Percentiles rank a stretch among this genome's conserved stretches.
phyloP scores from a whole-genome alignment of 202 grass and related monocot genomes.

The Cymbopogon flexuosus region DNA sequence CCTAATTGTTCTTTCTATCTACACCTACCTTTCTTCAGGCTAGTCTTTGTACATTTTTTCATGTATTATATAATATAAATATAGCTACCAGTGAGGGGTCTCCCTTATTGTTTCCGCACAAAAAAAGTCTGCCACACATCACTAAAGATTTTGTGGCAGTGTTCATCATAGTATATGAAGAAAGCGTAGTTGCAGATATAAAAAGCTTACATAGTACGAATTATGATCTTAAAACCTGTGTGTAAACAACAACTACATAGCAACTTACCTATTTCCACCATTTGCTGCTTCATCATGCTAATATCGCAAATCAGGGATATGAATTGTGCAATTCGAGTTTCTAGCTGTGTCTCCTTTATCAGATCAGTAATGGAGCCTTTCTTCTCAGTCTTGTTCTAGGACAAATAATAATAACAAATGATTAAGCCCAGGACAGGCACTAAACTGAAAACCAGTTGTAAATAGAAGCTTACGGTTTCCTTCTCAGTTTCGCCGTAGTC shows the following conservation, averaged over 20 bases:
- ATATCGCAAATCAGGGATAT: conserved; percentile 38
- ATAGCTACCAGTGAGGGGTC: background rate
- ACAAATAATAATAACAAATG: too few species aligned
- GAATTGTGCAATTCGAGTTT: too few species aligned
- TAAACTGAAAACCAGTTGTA: too few species aligned
- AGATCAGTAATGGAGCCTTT: too few species aligned
- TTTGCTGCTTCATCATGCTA: conserved; percentile 98
- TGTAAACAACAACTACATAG: background rate
- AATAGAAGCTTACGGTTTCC: too few species aligned
- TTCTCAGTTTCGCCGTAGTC: too few species aligned
- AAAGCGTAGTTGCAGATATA: background rate
- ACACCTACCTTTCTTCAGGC: background rate
- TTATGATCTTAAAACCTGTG: conserved; percentile 2
- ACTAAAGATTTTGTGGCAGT: background rate
- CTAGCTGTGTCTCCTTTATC: too few species aligned
- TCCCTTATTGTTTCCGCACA: background rate
- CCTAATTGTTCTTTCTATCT: background rate
- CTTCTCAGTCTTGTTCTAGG: too few species aligned
- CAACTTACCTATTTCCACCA: conserved; percentile 85
- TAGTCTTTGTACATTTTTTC: too few species aligned
- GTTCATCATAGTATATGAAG: background rate
- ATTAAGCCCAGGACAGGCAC: too few species aligned
- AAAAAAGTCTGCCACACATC: background rate
- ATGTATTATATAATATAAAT: too few species aligned
- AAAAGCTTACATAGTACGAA: background rate